Conservation (phyloP, 2,329 filamentous ascomycete species). For the Clarireedia monteithiana region DNA sequence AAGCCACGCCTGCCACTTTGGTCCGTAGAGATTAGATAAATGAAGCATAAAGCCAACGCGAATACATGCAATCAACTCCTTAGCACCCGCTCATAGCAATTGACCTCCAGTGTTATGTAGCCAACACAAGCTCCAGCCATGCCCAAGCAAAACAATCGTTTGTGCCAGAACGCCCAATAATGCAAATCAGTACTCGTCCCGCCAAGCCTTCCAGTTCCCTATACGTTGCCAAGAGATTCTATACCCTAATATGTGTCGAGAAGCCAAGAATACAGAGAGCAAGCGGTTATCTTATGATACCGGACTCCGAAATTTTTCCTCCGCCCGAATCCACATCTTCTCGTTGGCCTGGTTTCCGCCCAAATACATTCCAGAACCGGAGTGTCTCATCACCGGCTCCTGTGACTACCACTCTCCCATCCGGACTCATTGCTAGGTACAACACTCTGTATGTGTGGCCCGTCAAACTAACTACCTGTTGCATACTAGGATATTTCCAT, state of each 20-base stretch:
- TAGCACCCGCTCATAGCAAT: slow-evolving; percentile 6
- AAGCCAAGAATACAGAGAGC: not conserved
- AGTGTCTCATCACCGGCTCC: slow-evolving; percentile 94
- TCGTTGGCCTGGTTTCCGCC: slow-evolving; percentile 63
- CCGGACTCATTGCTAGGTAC: slow-evolving; percentile 95
- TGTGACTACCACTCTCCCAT: slow-evolving; percentile 88
- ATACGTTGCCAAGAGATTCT: not conserved
- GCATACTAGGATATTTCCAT: slow-evolving; percentile 99
- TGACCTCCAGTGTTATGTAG: slow-evolving; percentile 3
- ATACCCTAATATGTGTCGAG: not conserved
- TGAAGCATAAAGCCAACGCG: not conserved
- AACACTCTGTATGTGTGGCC: slow-evolving; percentile 95
- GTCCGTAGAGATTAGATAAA: not conserved
- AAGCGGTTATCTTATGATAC: slow-evolving; percentile 60
- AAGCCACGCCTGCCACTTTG: not conserved
- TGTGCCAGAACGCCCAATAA: slow-evolving; percentile 7
- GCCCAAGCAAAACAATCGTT: not conserved
- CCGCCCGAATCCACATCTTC: slow-evolving; percentile 58
- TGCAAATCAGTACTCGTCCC: slow-evolving; percentile 2
- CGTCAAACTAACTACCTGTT: slow-evolving; percentile 88
- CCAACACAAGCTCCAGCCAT: slow-evolving; percentile 6
- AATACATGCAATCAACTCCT: slow-evolving; percentile 6
- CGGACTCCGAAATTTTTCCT: slow-evolving; percentile 66
- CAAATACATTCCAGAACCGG: slow-evolving; percentile 95
- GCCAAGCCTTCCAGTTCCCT: not conserved